Evolutionary conservation across 148 eudicot genomes (phyloP).

Genomic region (Polygonum maritimum): DNA sequence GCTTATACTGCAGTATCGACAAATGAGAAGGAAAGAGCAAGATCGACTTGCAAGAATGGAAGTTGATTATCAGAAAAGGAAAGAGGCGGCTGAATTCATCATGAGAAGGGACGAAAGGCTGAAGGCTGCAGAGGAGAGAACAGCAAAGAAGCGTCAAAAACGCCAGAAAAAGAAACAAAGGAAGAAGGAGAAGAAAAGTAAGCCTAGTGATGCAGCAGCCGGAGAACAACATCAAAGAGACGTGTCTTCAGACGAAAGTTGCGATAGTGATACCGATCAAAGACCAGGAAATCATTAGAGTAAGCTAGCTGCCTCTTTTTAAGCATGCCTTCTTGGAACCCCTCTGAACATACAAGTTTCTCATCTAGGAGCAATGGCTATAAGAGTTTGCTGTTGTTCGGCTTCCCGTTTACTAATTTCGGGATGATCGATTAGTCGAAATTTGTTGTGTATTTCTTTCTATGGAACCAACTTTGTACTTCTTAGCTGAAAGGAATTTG

Average conservation of each 20-base stretch:
- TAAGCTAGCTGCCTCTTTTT: too few relatives aligned
- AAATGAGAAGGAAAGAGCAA: constrained; percentile 94
- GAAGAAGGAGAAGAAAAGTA: constrained; percentile 56
- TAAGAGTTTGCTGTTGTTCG: too few relatives aligned
- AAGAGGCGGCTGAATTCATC: constrained; percentile 66
- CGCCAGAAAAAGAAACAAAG: constrained; percentile 82
- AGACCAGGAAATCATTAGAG: constrained; percentile 12
- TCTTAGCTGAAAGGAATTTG: too few relatives aligned
- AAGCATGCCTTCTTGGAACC: too few relatives aligned
- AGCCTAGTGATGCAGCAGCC: constrained; percentile 21
- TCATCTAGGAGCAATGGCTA: too few relatives aligned
- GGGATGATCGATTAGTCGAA: too few relatives aligned
- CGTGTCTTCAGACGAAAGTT: constrained; percentile 44
- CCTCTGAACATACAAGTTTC: too few relatives aligned
- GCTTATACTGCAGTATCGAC: constrained; percentile 65
- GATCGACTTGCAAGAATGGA: constrained; percentile 92
- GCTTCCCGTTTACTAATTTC: too few relatives aligned
- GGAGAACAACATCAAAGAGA: constrained; percentile 28
- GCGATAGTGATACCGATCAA: constrained; percentile 38
- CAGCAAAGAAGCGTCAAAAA: constrained; percentile 85
- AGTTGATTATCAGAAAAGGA: constrained; percentile 66
- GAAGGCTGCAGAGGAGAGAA: constrained; percentile 81
- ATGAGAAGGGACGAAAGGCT: constrained; percentile 70
- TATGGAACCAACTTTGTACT: too few relatives aligned
- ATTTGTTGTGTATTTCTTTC: too few relatives aligned